Evolutionary conservation across 208 protist species (phyloP).

Genomic region (Leishmania guyanensis): DNA sequence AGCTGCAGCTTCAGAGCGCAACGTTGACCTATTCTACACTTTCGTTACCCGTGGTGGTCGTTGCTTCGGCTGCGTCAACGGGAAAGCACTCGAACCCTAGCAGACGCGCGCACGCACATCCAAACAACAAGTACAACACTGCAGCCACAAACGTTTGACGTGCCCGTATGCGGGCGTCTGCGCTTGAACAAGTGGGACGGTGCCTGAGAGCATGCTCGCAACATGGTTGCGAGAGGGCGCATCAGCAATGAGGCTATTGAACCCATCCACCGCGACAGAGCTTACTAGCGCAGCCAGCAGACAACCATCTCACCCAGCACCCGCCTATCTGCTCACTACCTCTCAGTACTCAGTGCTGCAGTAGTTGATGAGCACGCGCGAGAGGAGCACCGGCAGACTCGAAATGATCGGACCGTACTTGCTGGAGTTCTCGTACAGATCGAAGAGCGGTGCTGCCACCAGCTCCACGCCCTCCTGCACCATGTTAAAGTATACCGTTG

Average conservation of each 20-base stretch:
- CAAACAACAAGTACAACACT: not conserved
- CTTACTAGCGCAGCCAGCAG: not conserved
- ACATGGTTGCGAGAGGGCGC: not conserved
- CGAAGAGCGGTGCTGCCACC: conserved; percentile 90
- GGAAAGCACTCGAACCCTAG: too few species aligned
- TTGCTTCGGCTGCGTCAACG: not conserved
- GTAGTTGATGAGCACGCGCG: conserved; percentile 86
- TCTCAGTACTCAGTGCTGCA: conserved; percentile 64
- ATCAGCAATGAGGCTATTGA: not conserved
- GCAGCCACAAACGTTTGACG: not conserved
- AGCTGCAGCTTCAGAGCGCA: not conserved
- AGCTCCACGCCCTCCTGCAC: conserved; percentile 70
- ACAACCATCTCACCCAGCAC: not conserved
- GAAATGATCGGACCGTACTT: conserved; percentile 88
- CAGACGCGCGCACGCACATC: not conserved
- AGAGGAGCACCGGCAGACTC: conserved; percentile 75
- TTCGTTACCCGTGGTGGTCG: not conserved
- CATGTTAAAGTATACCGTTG: conserved; percentile 73
- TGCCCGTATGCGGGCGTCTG: not conserved
- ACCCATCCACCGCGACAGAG: not conserved
- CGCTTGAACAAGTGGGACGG: not conserved
- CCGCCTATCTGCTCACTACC: not conserved
- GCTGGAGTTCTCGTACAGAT: conserved; percentile 88
- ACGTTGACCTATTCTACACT: not conserved
- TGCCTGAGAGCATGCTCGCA: not conserved